A percentile compares a stretch with the other conserved stretches of the same genome.
Evolutionary conservation across 306 rosid species (phyloP).

Genomic region (Quercus bicolor): DNA sequence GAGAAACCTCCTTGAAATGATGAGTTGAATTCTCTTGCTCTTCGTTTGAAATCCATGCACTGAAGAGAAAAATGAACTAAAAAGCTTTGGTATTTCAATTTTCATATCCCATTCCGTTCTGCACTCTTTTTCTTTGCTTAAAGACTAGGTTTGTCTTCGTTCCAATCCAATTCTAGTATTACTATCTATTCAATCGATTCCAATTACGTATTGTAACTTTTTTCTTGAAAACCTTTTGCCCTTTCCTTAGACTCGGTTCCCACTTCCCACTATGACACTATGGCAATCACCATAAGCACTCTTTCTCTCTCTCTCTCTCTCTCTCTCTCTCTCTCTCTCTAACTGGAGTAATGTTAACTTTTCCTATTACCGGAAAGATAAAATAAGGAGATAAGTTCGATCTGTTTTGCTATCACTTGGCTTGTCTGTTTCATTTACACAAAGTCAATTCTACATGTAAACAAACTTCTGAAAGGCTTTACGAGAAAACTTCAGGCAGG

Average conservation of each 20-base stretch:
- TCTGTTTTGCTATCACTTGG: background rate
- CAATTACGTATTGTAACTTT: background rate
- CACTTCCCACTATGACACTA: background rate
- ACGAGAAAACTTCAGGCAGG: background rate
- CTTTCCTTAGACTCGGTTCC: background rate
- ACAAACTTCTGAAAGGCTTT: background rate
- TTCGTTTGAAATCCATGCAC: background rate
- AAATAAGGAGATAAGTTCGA: background rate
- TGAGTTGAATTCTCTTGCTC: background rate
- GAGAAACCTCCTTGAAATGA: background rate
- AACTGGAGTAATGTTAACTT: background rate
- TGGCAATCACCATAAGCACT: background rate
- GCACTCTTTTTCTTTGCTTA: background rate
- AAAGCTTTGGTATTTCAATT: background rate
- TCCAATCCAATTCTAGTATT: background rate
- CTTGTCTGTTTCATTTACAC: background rate
- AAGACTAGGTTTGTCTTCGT: no score
- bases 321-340: background rate
- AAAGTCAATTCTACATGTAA: background rate
- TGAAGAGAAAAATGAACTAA: background rate
- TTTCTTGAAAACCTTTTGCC: background rate
- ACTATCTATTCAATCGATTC: background rate
- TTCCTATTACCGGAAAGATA: no score
- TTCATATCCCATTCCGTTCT: background rate
- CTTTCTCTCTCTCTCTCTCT: no score